Evolutionary conservation across 1,284 basidiomycete species (phyloP).

Genomic region (Somion occarium): DNA sequence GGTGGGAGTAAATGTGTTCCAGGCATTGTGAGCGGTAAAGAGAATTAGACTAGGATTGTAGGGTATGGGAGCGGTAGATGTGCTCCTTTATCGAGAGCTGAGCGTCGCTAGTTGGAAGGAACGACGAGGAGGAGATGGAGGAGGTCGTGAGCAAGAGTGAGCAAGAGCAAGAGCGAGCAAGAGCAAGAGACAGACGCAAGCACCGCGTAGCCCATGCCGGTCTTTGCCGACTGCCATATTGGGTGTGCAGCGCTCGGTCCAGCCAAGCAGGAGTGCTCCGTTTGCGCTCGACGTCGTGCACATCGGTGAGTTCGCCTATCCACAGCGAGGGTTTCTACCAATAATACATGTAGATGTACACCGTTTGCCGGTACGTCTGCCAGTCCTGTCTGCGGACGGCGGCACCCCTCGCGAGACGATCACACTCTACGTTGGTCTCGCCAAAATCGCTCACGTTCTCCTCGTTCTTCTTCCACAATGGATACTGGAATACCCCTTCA

Average conservation of each 20-base stretch:
- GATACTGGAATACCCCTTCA: slow-evolving; percentile 31
- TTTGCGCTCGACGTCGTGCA: too few species aligned
- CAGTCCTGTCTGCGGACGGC: not conserved
- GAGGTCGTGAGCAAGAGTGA: too few species aligned
- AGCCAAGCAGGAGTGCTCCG: too few species aligned
- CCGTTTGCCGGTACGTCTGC: slow-evolving; percentile 2
- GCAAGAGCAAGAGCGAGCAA: too few species aligned
- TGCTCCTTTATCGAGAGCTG: not conserved
- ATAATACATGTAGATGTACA: too few species aligned
- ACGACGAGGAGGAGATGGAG: not conserved
- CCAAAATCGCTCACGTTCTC: slow-evolving; percentile 34
- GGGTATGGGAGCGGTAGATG: not conserved
- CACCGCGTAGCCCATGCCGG: too few species aligned
- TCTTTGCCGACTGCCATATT: too few species aligned
- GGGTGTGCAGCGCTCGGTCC: too few species aligned
- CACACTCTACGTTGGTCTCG: slow-evolving; percentile 18
- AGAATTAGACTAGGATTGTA: not conserved
- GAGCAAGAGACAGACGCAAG: too few species aligned
- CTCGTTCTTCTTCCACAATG: slow-evolving; percentile 59
- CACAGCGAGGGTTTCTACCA: too few species aligned
- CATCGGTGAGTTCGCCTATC: too few species aligned
- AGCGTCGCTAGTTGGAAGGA: not conserved
- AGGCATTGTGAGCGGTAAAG: slow-evolving; percentile 44
- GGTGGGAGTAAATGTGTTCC: slow-evolving; percentile 88
- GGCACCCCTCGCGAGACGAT: slow-evolving; percentile 11